Evolutionary conservation across 345 rosid species (phyloP).

Genomic region (Kernera saxatilis): DNA sequence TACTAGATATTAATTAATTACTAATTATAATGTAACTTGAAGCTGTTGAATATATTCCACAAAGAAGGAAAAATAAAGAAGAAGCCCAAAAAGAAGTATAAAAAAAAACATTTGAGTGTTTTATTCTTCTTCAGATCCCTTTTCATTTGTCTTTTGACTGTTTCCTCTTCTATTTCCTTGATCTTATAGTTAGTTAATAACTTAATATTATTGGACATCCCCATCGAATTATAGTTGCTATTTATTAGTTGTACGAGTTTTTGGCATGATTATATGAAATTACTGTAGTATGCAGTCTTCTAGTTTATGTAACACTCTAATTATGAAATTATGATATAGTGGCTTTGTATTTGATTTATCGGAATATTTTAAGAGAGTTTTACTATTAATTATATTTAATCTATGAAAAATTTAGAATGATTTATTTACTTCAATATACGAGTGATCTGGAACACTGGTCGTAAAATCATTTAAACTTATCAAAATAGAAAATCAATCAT

Average conservation of each 20-base stretch:
- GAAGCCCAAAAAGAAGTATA: too few species aligned
- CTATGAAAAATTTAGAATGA: not conserved
- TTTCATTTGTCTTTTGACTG: conserved; percentile 9
- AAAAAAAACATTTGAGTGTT: conserved; percentile 1
- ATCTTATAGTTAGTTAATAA: not conserved
- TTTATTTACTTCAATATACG: too few species aligned
- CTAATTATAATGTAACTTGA: not conserved
- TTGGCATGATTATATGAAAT: too few species aligned
- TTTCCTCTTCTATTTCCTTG: not conserved
- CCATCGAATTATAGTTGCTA: not conserved
- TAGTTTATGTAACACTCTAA: not conserved
- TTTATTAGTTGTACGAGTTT: not conserved
- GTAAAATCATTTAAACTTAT: too few species aligned
- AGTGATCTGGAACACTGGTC: too few species aligned
- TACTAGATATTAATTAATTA: not conserved
- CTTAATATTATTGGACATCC: not conserved
- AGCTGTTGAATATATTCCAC: conserved; percentile 33
- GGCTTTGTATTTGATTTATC: too few species aligned
- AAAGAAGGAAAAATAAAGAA: conserved; percentile 14
- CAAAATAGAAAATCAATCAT: too few species aligned
- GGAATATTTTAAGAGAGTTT: too few species aligned
- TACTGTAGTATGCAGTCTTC: too few species aligned
- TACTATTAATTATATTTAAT: too few species aligned
- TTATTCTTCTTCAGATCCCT: conserved; percentile 5
- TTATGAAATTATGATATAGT: not conserved